Conservation (phyloP, 108 stramenopile species). For the Nitzschia putrida region DNA sequence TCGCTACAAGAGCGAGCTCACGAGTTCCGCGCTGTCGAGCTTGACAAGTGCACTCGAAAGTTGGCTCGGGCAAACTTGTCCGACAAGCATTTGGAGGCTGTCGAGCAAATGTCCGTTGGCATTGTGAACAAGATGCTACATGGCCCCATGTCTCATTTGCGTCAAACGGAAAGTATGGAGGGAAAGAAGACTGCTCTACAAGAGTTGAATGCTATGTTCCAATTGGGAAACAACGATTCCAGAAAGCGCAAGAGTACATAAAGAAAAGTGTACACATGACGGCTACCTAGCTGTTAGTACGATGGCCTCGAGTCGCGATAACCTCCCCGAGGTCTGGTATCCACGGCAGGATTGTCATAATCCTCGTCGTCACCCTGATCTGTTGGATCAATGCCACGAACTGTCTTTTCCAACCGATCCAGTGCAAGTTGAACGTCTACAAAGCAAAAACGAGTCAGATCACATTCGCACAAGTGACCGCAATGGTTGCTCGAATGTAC, state of each 20-base stretch:
- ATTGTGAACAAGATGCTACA: conserved; percentile 98
- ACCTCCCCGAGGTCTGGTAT: conserved; percentile 7
- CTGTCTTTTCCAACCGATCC: conserved; percentile 74
- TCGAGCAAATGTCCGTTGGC: conserved; percentile 90
- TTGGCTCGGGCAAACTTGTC: conserved; percentile 85
- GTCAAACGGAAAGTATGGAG: conserved; percentile 85
- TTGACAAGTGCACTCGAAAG: conserved; percentile 86
- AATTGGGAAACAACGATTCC: conserved; percentile 49
- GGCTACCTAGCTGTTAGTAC: conserved; percentile 11
- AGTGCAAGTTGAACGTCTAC: conserved; percentile 55
- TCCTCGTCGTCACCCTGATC: conserved; percentile 33
- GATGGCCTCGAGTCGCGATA: conserved; percentile 24
- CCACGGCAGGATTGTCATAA: conserved; percentile 38
- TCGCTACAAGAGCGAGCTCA: conserved; percentile 95
- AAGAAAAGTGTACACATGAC: too few relatives aligned
- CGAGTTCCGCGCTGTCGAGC: conserved; percentile 87
- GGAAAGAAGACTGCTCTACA: conserved; percentile 83
- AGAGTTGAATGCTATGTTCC: conserved; percentile 93
- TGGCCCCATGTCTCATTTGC: conserved; percentile 95
- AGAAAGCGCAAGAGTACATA: too few relatives aligned
- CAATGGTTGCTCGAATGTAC: neutral
- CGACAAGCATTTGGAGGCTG: conserved; percentile 92
- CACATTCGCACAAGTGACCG: too few relatives aligned
- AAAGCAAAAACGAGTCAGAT: neutral
- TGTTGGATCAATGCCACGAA: conserved; percentile 50